Conservation (phyloP, 768 basidiomycete genomes). For the Xanthoconium stramineum region DNA sequence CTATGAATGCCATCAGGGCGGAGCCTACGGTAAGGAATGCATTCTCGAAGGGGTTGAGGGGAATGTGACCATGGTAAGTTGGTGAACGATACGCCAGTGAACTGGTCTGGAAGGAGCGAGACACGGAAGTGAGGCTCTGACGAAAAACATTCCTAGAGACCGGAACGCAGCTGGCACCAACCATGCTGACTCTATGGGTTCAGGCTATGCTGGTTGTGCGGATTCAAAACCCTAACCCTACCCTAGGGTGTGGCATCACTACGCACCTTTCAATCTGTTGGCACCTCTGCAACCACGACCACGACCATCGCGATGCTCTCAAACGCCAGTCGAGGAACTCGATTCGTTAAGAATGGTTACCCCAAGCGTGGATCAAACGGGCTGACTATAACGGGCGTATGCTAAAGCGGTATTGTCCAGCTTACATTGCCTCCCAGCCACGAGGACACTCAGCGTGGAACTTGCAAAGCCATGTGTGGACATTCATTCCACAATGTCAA, state of each 20-base stretch:
- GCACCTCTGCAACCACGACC: neutral
- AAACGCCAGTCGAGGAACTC: neutral
- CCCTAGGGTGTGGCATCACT: conserved; percentile 5
- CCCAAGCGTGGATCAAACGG: neutral
- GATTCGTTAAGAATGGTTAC: neutral
- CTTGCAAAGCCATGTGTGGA: conserved; percentile 21
- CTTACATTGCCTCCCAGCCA: conserved; percentile 15
- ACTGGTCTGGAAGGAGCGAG: conserved; percentile 15
- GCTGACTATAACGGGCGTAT: neutral
- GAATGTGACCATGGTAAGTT: conserved; percentile 77
- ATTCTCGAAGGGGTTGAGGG: conserved; percentile 78
- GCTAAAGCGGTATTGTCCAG: conserved; percentile 3
- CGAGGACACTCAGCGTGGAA: conserved; percentile 15
- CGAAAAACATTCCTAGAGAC: neutral
- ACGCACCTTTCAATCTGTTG: no score
- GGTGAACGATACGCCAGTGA: conserved; percentile 29
- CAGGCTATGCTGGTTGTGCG: neutral
- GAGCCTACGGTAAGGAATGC: conserved; percentile 83
- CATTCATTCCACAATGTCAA: conserved; percentile 22
- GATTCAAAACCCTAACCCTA: conserved; percentile 17
- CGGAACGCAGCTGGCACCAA: neutral
- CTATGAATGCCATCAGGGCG: conserved; percentile 73
- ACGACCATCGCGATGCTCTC: neutral
- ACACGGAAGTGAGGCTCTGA: neutral
- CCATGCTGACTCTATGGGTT: neutral